Evolutionary conservation across 2,329 filamentous ascomycete genomes (phyloP).

Genomic region (Ophiocordyceps camponoti-saundersi): DNA sequence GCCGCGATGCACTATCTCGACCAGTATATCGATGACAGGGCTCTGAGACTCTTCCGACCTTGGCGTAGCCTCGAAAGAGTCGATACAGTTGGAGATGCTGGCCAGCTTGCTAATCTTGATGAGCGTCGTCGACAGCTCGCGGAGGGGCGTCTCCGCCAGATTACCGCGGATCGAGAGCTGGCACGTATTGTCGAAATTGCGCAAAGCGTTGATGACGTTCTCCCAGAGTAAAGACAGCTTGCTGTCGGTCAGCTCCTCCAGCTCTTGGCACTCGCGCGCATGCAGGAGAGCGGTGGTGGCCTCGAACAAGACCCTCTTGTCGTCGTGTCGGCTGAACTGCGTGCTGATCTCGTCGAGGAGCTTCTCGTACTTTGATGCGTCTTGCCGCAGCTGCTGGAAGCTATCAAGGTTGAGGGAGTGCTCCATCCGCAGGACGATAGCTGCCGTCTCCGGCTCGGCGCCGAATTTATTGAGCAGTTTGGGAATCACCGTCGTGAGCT

Average conservation of each 20-base stretch:
- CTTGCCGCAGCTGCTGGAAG: constrained; percentile 78
- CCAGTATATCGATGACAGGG: constrained; percentile 49
- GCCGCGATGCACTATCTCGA: constrained; percentile 58
- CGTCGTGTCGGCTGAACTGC: constrained; percentile 85
- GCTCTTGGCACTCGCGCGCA: constrained; percentile 71
- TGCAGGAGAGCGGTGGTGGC: constrained; percentile 70
- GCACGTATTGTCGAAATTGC: constrained; percentile 51
- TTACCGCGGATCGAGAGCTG: constrained; percentile 57
- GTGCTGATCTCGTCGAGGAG: constrained; percentile 83
- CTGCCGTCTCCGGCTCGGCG: constrained; percentile 71
- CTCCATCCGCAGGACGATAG: constrained; percentile 70
- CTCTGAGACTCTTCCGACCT: constrained; percentile 28
- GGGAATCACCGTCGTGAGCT: constrained; percentile 65
- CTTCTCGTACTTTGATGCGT: constrained; percentile 61
- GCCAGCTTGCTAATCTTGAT: constrained; percentile 69
- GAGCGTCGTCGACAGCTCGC: constrained; percentile 55
- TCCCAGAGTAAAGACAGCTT: constrained; percentile 80
- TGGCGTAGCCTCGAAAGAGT: constrained; percentile 50
- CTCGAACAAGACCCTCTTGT: constrained; percentile 69
- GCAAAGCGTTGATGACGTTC: constrained; percentile 56
- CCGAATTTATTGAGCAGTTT: constrained; percentile 84
- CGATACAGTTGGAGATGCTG: constrained; percentile 60
- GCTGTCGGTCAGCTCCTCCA: constrained; percentile 68
- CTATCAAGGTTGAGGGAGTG: constrained; percentile 74
- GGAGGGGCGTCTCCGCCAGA: constrained; percentile 46